Evolutionary conservation across 768 basidiomycete species (phyloP).

Genomic region (Tulasnella sp.): DNA sequence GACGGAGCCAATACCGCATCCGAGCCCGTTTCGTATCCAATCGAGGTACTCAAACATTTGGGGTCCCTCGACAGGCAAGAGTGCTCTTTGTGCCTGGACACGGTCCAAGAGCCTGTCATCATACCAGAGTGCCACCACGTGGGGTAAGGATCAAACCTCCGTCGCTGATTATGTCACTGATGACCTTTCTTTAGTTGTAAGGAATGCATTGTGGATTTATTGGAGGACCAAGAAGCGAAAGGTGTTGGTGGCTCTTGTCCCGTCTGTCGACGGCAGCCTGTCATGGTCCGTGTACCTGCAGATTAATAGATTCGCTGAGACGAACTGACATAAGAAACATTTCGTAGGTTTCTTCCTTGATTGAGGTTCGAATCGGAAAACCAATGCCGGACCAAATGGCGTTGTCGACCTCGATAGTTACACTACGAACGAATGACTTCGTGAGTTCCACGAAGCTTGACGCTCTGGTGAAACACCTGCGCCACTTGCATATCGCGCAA

Average conservation of each 20-base stretch:
- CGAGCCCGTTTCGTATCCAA: slow-evolving; percentile 35
- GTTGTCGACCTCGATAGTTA: slow-evolving; percentile 31
- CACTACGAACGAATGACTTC: slow-evolving; percentile 70
- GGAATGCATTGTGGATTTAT: slow-evolving; percentile 70
- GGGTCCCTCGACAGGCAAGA: slow-evolving; percentile 41
- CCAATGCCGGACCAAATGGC: slow-evolving; percentile 8
- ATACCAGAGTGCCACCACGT: slow-evolving; percentile 67
- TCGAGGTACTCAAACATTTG: slow-evolving; percentile 44
- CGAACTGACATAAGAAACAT: background rate
- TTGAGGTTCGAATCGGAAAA: slow-evolving; percentile 44
- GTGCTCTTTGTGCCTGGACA: slow-evolving; percentile 73
- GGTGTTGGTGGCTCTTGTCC: slow-evolving; percentile 67
- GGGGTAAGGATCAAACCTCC: slow-evolving; percentile 45
- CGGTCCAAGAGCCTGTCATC: slow-evolving; percentile 55
- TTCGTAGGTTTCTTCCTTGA: slow-evolving; percentile 43
- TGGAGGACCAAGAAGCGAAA: slow-evolving; percentile 55
- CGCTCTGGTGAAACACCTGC: slow-evolving; percentile 61
- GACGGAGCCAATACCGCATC: slow-evolving; percentile 26
- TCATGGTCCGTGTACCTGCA: slow-evolving; percentile 37
- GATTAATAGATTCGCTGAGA: background rate
- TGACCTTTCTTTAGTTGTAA: slow-evolving; percentile 52
- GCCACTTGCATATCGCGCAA: slow-evolving; percentile 52
- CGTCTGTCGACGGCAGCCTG: slow-evolving; percentile 57
- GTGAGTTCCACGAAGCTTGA: slow-evolving; percentile 84
- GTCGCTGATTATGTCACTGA: background rate